Base-by-base conservation (phyloP, 2,329 filamentous ascomycete genomes). In the Harringtonia lauricola region DNA sequence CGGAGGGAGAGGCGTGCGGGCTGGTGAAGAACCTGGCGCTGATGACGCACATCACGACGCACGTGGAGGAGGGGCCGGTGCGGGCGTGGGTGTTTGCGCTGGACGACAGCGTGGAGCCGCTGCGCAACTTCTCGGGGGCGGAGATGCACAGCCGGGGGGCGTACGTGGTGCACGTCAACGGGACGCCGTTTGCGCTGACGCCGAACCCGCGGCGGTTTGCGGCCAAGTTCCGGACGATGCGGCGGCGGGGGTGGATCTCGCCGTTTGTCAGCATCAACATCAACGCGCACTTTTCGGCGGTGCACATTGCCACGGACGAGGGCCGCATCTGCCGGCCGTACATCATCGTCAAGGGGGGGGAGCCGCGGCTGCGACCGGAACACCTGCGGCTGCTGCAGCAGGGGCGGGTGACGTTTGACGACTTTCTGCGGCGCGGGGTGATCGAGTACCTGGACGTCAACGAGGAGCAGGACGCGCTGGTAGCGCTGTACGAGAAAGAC, bases 41-140 rank as follows among this genome's bases (percentile, higher is more conserved):
- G 45, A 98, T 98, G 92, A 98, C 94, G 41, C 94, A 98, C 58
- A 96, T 98, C 54, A 98, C 92, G 1, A 98, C 92, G 2, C 87
- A 95, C 51, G 87, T 94, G 45, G 88, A 95, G 45, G 92, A 96
- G 59, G 86, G 80, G 17, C 89, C 92, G 1, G 86, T 98, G 15
- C 83, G 81, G 55, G 82, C 86, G 55, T 79, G 94, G 59, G 81
- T 95, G 2, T 92, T 89, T 58, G 81, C 86, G 44, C 72, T 96
- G 22, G 89, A 94, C 36, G 83, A 86, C 3, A 86, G 90, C 45
- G 84, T 94, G 29, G 80, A 83, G 50, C 79, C 81, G 4, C 77
- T 94, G 40, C 81, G 82, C 30, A 72, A 74, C 53, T 76, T 76
- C 49, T 70, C 71, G 39, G 92, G 92, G 29, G 80, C 81, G 42